Evolutionary conservation across 805 yeast species (phyloP), one percentile per base, ranked within the genome.

Genomic region (Metschnikowia sp.): DNA sequence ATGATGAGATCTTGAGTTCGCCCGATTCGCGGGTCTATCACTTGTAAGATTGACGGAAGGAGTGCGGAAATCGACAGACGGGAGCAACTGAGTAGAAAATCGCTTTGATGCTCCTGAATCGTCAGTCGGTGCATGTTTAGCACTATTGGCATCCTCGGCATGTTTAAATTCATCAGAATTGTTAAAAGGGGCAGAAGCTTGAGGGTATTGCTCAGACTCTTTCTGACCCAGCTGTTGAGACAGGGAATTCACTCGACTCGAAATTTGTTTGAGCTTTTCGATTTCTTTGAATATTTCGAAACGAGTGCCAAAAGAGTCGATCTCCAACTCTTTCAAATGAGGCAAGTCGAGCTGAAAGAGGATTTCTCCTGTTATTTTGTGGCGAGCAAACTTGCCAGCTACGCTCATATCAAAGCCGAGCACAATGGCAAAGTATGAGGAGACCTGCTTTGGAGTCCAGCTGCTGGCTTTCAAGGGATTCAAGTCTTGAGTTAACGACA

Each of bases 201-300:
- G 45, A 26, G 29, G 42, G n/a, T 19, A 8, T 31, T 6, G 19
- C 34, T 39, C 37, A 15, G 9, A 12, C 19, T 41, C 43, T 36
- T 18, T 32, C 10, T 35, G 13, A 10, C n/a, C n/a, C 45, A 32
- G 46, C 3, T 9, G 36, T 11, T 29, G 38, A 8, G 47, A 39
- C 50, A 32, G 51, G 11, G 43, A 22, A 10, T 37, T 43, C 18
- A 42, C 50, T n/a, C 59, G 46, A 22, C 35, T 37, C 29, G 48
- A 39, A 26, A 59, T 55, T 45, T 63, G 60, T 49, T 74, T 75
- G 57, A 86, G 69, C 33, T 82, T 78, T 63, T 88, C 96, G 57
- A 94, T 92, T 62, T 88, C 96, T 61, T 89, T 90, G 66, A 82
- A 84, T 40, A 94, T 81, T 64, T 91, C 97, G 66, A 90, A 94